Conservation (phyloP, 208 protist species). For the Herpetomonas samuelpessoai region DNA sequence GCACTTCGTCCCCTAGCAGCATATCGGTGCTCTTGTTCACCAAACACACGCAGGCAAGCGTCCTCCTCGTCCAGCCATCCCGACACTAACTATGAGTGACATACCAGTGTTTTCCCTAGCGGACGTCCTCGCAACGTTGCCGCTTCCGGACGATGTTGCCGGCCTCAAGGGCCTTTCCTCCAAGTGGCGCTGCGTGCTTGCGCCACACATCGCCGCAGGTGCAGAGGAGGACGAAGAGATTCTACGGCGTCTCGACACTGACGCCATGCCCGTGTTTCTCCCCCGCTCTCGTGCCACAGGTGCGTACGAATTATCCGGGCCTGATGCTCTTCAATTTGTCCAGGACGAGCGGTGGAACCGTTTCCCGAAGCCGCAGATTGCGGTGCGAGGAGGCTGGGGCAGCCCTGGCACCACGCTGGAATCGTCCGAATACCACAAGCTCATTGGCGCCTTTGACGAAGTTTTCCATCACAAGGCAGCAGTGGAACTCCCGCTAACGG, state of each 20-base stretch:
- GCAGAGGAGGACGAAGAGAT: slow-evolving; percentile 39
- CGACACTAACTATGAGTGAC: slow-evolving; percentile 10
- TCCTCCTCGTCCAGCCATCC: no score
- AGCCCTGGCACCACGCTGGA: slow-evolving; percentile 71
- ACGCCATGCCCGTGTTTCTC: slow-evolving; percentile 53
- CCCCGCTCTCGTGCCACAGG: slow-evolving; percentile 15
- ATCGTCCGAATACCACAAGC: slow-evolving; percentile 58
- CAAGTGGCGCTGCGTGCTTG: slow-evolving; percentile 86
- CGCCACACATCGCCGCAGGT: slow-evolving; percentile 25
- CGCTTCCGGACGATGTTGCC: slow-evolving; percentile 33
- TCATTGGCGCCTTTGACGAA: slow-evolving; percentile 74
- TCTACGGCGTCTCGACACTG: slow-evolving; percentile 43
- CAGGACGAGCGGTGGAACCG: slow-evolving; percentile 42
- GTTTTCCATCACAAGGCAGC: slow-evolving; percentile 54
- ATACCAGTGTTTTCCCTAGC: slow-evolving; percentile 51
- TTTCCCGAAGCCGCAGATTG: slow-evolving; percentile 81
- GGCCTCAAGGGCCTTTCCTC: slow-evolving; percentile 35
- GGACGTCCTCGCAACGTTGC: slow-evolving; percentile 64
- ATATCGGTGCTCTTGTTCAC: no score
- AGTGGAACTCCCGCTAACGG: slow-evolving; percentile 26
- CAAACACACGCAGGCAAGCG: no score
- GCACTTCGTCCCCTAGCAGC: no score
- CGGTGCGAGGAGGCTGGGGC: slow-evolving; percentile 77
- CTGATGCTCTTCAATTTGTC: slow-evolving; percentile 55
- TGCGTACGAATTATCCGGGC: slow-evolving; percentile 33